Evolutionary conservation across 495 filamentous ascomycete species (phyloP), one percentile per base, ranked within the genome.

Genomic region (Hamigera avellanea): DNA sequence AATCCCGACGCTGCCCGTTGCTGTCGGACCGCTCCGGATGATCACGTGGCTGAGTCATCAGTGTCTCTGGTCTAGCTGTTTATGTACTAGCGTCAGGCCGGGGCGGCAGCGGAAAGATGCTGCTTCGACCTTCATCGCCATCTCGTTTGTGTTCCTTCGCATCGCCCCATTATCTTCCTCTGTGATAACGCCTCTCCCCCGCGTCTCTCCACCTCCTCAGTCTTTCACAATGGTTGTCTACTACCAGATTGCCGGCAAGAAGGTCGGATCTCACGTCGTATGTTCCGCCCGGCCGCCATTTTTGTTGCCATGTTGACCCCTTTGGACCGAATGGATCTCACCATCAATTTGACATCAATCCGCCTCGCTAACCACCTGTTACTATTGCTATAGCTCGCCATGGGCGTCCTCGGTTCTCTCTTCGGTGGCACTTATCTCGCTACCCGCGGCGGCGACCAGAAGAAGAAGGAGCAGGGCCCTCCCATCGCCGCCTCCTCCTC

Each of bases 201-300:
- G 14, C 28, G 28, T 30, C 5, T 23, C 9, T 23, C 21, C 21
- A 23, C 21, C 15, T 9, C 30, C 13, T 14, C 30, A 15, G 44
- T 50, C 49, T 43, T 42, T 61, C 72, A 88, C 67, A 46, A 96
- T 96, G 89, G 86, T 87, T 56, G 72, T 67, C 53, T 75, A 74
- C 56, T 95, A 95, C 77, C 77, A 68, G 46, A 69, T 95, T 55
- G 70, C 80, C 65, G 91, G 89, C 72, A 80, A 77, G 57, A 77
- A 95, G 66, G 70, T 98, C 71, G 86, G 83, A 66, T 93, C 91
- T 35, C 91, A 95, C 69, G 66, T 80, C 57, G 89, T 98, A 76
- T 54, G 86, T 83, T 35, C 32, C 31, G n/a, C 39, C 15, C 31
- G 9, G 7, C 17, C 5, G 7, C 31, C 14, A 19, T 19, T 30